Conservation (phyloP, 768 basidiomycete species). For the Holtermanniella nyarrowii region DNA sequence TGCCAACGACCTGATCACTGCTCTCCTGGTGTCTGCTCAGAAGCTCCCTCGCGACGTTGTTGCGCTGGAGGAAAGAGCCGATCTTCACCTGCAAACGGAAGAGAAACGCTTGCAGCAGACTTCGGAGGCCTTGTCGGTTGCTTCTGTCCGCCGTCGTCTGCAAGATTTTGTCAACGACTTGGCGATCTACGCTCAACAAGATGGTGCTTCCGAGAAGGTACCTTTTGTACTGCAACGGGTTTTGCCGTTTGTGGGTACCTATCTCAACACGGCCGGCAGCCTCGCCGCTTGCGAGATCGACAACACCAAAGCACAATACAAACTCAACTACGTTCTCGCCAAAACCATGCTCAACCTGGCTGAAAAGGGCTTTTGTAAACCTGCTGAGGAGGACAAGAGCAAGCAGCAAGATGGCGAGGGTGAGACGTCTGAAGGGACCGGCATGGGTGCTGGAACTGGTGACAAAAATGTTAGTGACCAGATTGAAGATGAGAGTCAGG, state of each 20-base stretch:
- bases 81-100: not conserved
- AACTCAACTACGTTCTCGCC: slow-evolving; percentile 67
- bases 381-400: slow-evolving; percentile 50
- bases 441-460: slow-evolving; percentile 79
- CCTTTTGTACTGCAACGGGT: slow-evolving; percentile 41
- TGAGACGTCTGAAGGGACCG: slow-evolving; percentile 57
- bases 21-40: not conserved
- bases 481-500: slow-evolving; percentile 91
- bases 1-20: not conserved
- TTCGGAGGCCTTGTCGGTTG: not conserved
- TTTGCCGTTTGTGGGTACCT: slow-evolving; percentile 66
- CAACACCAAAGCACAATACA: slow-evolving; percentile 72
- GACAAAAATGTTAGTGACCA: slow-evolving; percentile 82
- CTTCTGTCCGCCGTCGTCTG: not conserved
- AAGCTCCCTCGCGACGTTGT: too few relatives aligned
- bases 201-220: not conserved
- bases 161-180: not conserved
- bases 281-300: slow-evolving; percentile 52
- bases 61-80: not conserved
- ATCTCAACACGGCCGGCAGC: slow-evolving; percentile 50
- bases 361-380: slow-evolving; percentile 85
- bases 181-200: not conserved
- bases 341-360: slow-evolving; percentile 63
- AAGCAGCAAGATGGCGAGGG: slow-evolving; percentile 45
- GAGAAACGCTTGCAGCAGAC: not conserved